phyloP scores from a whole-genome alignment of 768 basidiomycete species.

The Boletellus ananiceps region DNA sequence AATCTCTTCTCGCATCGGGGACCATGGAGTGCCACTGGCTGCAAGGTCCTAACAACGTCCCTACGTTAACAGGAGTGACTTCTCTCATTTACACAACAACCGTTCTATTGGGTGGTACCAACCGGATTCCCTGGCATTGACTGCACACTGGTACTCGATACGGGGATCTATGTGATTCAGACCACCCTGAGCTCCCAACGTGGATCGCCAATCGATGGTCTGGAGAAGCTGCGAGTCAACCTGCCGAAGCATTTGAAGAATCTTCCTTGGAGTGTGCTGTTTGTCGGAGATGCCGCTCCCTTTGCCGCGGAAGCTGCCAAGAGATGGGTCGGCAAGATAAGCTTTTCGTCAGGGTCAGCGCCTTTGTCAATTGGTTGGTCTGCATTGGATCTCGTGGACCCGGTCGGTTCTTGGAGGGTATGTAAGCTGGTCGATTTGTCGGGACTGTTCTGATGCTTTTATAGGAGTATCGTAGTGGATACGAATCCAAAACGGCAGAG shows the following conservation, averaged over 20 bases:
- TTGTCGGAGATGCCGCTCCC: not conserved
- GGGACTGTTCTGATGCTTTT: no score
- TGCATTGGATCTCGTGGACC: no score
- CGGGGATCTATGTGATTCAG: not conserved
- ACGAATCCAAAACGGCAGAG: no score
- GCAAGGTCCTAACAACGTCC: not conserved
- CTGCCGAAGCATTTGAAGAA: not conserved
- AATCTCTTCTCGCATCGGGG: not conserved
- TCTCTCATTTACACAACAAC: not conserved
- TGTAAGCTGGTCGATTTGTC: no score
- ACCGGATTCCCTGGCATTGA: not conserved
- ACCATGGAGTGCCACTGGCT: not conserved
- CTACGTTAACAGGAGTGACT: not conserved
- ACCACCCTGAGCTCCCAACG: no score
- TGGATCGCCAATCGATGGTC: not conserved
- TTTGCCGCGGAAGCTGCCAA: not conserved
- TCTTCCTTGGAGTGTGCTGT: not conserved
- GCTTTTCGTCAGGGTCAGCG: not conserved
- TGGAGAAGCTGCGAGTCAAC: not conserved
- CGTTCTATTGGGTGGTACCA: not conserved
- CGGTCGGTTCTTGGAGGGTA: no score
- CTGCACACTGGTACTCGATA: not conserved
- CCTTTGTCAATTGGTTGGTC: no score
- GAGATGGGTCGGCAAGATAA: not conserved
- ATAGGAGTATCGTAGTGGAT: no score